Base-by-base conservation (phyloP, 345 rosid genomes). In the Physaria fendleri region DNA sequence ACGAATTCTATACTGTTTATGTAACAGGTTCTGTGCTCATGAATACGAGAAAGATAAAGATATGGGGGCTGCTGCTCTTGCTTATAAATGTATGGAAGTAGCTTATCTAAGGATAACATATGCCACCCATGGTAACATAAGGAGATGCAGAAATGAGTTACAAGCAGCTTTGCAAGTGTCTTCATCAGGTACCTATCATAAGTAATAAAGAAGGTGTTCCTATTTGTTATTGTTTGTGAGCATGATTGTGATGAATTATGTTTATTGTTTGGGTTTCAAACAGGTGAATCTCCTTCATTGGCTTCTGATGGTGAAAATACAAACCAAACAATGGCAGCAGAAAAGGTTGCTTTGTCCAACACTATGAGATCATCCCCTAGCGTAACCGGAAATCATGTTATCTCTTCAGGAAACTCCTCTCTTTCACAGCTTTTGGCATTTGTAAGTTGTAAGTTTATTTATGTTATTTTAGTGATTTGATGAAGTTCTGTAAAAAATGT, bases 41-140 rank as follows among this genome's bases (percentile, higher is more conserved):
- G 99, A 94, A 57, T 94, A 82, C 25, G 99, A 90, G 85, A 94
- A 83, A 71, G 64, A 69, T 41, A 85, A 81, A 78, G 92, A 94
- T 56, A 80, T 82, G 93, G 99, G 88, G 48, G 81, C 90, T 56
- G 95, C 99, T 74, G 84, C 99, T 32, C 82, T 94, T 74, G 96
- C 97, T 58, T 94, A 94, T 85, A 94, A 94, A 62, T 90, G 95
- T 74, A 82, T 77, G 79, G 99, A 94, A 81, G 92, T 94, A 71
- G 99, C 99, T 48, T 82, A 81, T 76, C 75, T 94, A 81, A 90
- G 88, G 77, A 96, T 90, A 35, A 74, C 87, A 58, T 81, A 85
- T 74, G 73, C 84, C 49, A 81, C 88, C 12, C 77, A 84, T 73
- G 47, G 59, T 53, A 63, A 44, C 68, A 90, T 85, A 59, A 77